Evolutionary conservation across 495 filamentous ascomycete species (phyloP).

Genomic region (Penicillium longicatenatum): DNA sequence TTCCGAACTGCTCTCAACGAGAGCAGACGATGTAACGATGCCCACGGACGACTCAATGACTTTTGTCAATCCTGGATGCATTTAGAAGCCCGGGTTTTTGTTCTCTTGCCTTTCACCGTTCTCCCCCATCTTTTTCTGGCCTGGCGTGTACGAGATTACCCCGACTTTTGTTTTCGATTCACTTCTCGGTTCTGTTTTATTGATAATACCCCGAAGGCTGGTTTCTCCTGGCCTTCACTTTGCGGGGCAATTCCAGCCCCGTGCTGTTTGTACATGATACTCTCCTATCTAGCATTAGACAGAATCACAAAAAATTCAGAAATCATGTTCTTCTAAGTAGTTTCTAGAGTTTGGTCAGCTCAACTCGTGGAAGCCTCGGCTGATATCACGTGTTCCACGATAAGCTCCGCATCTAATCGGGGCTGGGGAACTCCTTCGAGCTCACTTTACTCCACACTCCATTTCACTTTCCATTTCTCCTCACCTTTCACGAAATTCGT

Average conservation of each 20-base stretch:
- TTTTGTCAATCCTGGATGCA: constrained; percentile 38
- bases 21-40: constrained; percentile 26
- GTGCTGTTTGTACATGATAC: constrained; percentile 30
- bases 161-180: constrained; percentile 18
- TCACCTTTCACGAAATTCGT: background rate
- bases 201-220: constrained; percentile 40
- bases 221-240: constrained; percentile 23
- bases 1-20: constrained; percentile 4
- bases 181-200: constrained; percentile 40
- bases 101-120: constrained; percentile 17
- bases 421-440: background rate
- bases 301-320: constrained; percentile 6
- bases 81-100: constrained; percentile 21
- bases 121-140: constrained; percentile 13
- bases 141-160: constrained; percentile 19
- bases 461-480: background rate
- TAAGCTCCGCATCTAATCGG: constrained; percentile 21
- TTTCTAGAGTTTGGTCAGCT: no score
- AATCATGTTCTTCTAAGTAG: background rate
- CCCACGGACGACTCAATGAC: constrained; percentile 27
- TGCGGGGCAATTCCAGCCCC: background rate
- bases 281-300: constrained; percentile 3
- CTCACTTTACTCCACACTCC: background rate
- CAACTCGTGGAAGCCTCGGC: constrained; percentile 1
- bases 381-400: constrained; percentile 32